Evolutionary conservation across 2,329 filamentous ascomycete species (phyloP), one percentile per base, ranked within the genome.

Genomic region (Fusarium austroafricanum): DNA sequence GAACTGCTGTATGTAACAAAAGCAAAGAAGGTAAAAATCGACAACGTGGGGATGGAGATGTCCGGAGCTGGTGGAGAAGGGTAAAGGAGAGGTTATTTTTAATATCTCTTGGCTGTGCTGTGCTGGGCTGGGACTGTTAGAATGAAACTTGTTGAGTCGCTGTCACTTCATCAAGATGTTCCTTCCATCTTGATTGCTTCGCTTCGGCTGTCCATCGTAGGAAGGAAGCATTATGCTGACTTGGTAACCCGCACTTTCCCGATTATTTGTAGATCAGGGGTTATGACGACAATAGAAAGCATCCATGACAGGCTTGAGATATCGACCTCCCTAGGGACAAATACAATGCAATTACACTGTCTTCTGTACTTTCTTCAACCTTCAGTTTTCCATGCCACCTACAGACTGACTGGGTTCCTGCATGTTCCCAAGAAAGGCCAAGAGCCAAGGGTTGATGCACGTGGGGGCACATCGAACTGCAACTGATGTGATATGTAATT

Each of bases 361-460:
- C 37, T 31, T 52, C 23, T 18, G 50, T 39, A 43, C 45, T 11
- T 11, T 3, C 26, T 21, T 31, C 28, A 31, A 28, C 12, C 15
- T 45, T 43, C 15, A 18, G 21, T 40, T 31, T 31, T 37, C 18
- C 29, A 31, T 62, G 29, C 26, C 26, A 29, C 10, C 10, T 37
- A 18, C 31, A 20, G 18, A 44, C 18, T 44, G 18, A 44, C 18
- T 44, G 20, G 18, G 14, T 47, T 47, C 43, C 44, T 50, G 40
- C 49, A 35, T 23, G 18, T 38, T 39, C 42, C 53, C 52, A 35
- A 39, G 37, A 26, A 51, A 33, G 60, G 50, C 56, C 56, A 65
- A 50, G 62, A 65, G 63, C 71, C 73, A 71, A 72, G 62, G 38
- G 56, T 70, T 67, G 50, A 62, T 53, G 71, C 74, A 75, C 73